Evolutionary conservation across 352 stramenopile genomes (phyloP).

Genomic region (Phytophthora cactorum): DNA sequence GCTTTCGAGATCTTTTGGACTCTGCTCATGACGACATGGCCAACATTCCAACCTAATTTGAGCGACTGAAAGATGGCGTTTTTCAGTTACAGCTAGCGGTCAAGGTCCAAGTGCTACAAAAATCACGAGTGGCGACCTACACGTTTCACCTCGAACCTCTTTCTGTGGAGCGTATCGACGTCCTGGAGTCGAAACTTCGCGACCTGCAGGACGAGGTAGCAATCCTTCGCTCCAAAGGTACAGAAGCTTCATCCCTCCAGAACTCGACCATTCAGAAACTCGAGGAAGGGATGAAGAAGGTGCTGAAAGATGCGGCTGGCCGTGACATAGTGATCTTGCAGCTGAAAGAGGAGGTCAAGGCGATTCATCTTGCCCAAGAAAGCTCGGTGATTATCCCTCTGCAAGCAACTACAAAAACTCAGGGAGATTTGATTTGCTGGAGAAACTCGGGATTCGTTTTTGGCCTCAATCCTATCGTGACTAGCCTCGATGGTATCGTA

Average conservation of each 20-base stretch:
- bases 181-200: slow-evolving; percentile 19
- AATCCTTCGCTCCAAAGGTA: neutral
- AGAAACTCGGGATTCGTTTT: neutral
- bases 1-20: slow-evolving; percentile 4
- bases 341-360: slow-evolving; percentile 9
- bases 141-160: neutral
- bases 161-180: slow-evolving; percentile 14
- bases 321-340: neutral
- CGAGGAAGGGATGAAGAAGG: neutral
- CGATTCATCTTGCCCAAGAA: neutral
- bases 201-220: slow-evolving; percentile 11
- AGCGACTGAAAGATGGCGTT: neutral
- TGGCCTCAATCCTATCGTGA: neutral
- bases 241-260: neutral
- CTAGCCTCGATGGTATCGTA: slow-evolving; percentile 1
- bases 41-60: neutral
- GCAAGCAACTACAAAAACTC: slow-evolving; percentile 3
- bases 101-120: neutral
- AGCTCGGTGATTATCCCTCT: neutral
- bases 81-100: neutral
- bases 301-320: neutral
- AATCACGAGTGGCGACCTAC: slow-evolving; percentile 2
- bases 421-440: slow-evolving; percentile 8
- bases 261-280: neutral
- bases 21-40: neutral